A percentile compares a stretch with the other conserved stretches of the same genome.
phyloP scores from a whole-genome alignment of 2,329 filamentous ascomycete genomes.

The Acrodontium crateriforme region DNA sequence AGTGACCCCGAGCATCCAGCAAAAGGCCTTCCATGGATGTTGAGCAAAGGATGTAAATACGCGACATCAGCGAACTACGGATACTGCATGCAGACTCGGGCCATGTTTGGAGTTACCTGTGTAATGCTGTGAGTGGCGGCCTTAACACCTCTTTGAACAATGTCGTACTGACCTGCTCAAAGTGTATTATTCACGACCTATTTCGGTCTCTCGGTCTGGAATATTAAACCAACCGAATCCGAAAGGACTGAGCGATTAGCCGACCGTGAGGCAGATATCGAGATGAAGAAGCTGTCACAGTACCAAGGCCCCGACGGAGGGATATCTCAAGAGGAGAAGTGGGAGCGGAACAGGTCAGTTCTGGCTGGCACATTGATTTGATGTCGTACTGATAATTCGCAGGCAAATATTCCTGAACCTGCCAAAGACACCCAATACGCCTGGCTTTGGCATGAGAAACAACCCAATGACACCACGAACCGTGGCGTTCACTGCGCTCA shows the following conservation, averaged over 20 bases:
- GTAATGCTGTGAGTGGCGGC: slow-evolving; percentile 50
- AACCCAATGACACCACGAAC: slow-evolving; percentile 52
- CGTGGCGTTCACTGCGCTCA: slow-evolving; percentile 51
- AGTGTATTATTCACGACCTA: slow-evolving; percentile 50
- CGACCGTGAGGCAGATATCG: slow-evolving; percentile 18
- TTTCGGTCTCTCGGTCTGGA: slow-evolving; percentile 45
- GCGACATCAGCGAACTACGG: slow-evolving; percentile 35
- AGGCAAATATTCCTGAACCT: slow-evolving; percentile 21
- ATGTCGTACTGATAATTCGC: too few relatives aligned
- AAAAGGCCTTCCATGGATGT: slow-evolving; percentile 57
- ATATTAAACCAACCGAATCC: slow-evolving; percentile 30
- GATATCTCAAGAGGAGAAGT: slow-evolving; percentile 33
- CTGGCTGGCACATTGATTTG: too few relatives aligned
- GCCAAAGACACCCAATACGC: slow-evolving; percentile 33
- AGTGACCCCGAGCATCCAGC: slow-evolving; percentile 49
- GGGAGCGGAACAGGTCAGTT: slow-evolving; percentile 50
- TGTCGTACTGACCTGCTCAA: slow-evolving; percentile 3
- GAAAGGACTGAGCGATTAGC: slow-evolving; percentile 18
- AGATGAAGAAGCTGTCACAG: slow-evolving; percentile 41
- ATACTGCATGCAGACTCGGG: slow-evolving; percentile 56
- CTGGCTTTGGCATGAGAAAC: slow-evolving; percentile 19
- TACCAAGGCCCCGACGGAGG: slow-evolving; percentile 27
- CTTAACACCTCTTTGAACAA: background rate
- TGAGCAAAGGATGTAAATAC: slow-evolving; percentile 49
- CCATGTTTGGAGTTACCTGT: slow-evolving; percentile 48